Evolutionary conservation across 306 rosid genomes (phyloP), one percentile per base, ranked within the genome.

Genomic region (Rosa rugosa): DNA sequence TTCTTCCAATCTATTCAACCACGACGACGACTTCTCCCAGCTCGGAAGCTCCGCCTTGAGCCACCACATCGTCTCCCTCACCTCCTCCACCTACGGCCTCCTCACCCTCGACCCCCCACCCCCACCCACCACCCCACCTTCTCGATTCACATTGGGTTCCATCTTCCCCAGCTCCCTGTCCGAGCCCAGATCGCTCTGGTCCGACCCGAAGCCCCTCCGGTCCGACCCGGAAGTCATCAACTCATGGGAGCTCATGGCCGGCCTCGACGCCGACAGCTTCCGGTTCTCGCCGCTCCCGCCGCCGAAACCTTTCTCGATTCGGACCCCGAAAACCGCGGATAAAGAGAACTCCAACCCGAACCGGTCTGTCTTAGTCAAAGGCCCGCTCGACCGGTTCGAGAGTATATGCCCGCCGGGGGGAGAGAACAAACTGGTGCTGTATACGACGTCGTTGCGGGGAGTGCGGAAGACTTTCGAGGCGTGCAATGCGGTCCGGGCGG

Each of bases 161-260:
- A 75, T 81, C 77, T 78, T 82, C 50, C 80, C 82, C 0, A 80
- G 69, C 84, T 83, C 90, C 1, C 79, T 76, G 1, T 76, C 83
- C 6, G 91, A 85, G 14, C 85, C 87, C 49, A 79, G 75, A 63
- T 62, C 85, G 3, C 79, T 81, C 44, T 83, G 75, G 89, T 80
- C 86, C 53, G 86, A 83, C 27, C 85, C 87, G 10, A 87, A 81
- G 47, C 81, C 92, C 6, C 83, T 79, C 50, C 80, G 82, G 4
- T 72, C 82, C 44, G 85, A 79, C 44, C 91, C 86, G 0, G 97
- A 94, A 44, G 89, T 94, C 73, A 94, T 94, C 10, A 94, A 92
- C 88, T 92, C 97, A 0, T 94, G 98, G 98, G 98, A 94, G 63
- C 98, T 92, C 85, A 94, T 92, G 98, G 94, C 90, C 4, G 98